Evolutionary conservation across 345 rosid species (phyloP), one percentile per base, ranked within the genome.

Genomic region (Raphanus sativus): DNA sequence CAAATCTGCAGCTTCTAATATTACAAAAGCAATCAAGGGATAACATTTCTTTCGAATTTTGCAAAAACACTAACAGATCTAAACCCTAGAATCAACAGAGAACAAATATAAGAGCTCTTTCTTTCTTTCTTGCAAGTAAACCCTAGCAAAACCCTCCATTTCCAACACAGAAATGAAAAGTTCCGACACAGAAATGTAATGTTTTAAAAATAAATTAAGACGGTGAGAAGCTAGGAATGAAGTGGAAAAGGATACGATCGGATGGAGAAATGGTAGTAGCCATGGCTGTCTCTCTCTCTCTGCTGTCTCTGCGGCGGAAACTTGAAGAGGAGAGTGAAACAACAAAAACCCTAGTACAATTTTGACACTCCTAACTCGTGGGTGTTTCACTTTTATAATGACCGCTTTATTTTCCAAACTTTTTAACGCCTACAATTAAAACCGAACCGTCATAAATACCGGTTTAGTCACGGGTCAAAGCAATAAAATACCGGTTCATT

Each of bases 231-330:
- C 13, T 30, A 62, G 1, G 42, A 62, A 30, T 8, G 4, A 8
- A 17, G 65, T n/a, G 6, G 3, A 17, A 30, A 48, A 62, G 66
- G 66, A 62, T 62, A 62, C 66, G 66, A 62, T 62, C 66, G 42
- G 66, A 62, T n/a, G 66, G 66, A 62, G 66, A 62, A 62, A 62
- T 30, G 66, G 65, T 6, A 30, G 65, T 30, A 62, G 66, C 66
- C 66, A 62, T 62, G 66, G 66, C 42, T 62, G 66, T 32, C 66
- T 59, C 62, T 56, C 13, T 12, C 6, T 32, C 21, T 21, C 21
- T 21, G 4, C 4, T 59, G 29, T 59, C 12, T 62, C 65, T 13
- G 66, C 66, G 66, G 66, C 66, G 66, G 66, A 32, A 62, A 32
- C 66, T 62, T 32, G 24, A 32, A 60, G 16, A 5, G 7, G n/a